phyloP scores from a whole-genome alignment of 2,329 filamentous ascomycete species.

The Trichoderma gracile region DNA sequence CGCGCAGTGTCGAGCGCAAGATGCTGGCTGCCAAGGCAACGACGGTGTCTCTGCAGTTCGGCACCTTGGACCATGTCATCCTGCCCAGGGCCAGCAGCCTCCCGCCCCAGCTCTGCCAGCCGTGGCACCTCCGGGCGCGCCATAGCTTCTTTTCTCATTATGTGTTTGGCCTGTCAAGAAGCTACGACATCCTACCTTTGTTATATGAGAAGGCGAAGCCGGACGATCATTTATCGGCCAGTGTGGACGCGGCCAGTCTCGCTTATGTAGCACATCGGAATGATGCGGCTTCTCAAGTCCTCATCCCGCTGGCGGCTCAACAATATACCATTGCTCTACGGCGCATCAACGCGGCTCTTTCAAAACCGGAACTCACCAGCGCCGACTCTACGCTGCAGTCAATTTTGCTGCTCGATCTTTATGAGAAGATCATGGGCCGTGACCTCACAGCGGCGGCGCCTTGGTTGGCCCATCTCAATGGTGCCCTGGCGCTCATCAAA shows the following conservation, averaged over 20 bases:
- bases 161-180: constrained; percentile 31
- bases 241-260: constrained; percentile 33
- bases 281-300: background rate
- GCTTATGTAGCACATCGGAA: constrained; percentile 30
- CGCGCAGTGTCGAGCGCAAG: constrained; percentile 27
- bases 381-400: constrained; percentile 31
- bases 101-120: constrained; percentile 18
- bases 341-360: constrained; percentile 20
- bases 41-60: constrained; percentile 2
- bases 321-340: constrained; percentile 18
- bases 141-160: constrained; percentile 32
- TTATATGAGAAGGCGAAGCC: constrained; percentile 26
- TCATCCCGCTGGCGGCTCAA: constrained; percentile 23
- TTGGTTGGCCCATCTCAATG: constrained; percentile 31
- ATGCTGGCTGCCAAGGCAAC: constrained; percentile 7
- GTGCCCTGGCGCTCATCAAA: constrained; percentile 28
- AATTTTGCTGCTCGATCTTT: constrained; percentile 34
- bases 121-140: constrained; percentile 30
- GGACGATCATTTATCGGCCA: constrained; percentile 28
- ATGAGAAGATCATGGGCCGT: constrained; percentile 33
- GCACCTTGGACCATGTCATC: constrained; percentile 3
- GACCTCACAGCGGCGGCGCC: constrained; percentile 13
- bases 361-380: background rate
- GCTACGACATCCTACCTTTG: constrained; percentile 28
- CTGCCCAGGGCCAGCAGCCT: background rate